Evolutionary conservation across 2,329 filamentous ascomycete genomes (phyloP).

Genomic region (Colletotrichum camelliae): DNA sequence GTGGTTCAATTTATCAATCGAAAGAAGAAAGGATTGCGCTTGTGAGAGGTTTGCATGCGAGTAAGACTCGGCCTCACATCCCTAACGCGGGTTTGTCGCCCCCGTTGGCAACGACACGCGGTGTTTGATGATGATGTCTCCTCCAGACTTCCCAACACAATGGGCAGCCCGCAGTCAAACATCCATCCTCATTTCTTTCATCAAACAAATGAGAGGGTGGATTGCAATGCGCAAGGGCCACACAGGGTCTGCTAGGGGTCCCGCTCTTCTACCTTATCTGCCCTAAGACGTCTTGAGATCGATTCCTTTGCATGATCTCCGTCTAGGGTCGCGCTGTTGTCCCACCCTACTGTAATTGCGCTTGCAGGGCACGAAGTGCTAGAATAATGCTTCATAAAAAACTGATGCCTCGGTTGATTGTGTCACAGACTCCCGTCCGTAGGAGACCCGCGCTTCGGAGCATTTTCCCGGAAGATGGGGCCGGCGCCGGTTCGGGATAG

Average conservation of each 20-base stretch:
- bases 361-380: not conserved
- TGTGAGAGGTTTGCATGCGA: not conserved
- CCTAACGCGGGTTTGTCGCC: not conserved
- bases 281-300: constrained; percentile 2
- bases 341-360: not conserved
- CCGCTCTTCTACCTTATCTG: not conserved
- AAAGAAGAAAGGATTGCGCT: not conserved
- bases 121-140: not conserved
- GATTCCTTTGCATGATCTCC: constrained; percentile 4
- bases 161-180: not conserved
- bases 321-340: not conserved
- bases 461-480: not conserved
- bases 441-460: not conserved
- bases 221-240: not conserved
- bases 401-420: not conserved
- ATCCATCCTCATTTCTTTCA: not conserved
- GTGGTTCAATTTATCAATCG: not conserved
- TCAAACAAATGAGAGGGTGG: not conserved
- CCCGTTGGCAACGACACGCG: not conserved
- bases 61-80: not conserved
- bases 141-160: not conserved
- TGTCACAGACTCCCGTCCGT: not conserved
- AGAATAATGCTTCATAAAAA: not conserved
- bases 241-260: not conserved
- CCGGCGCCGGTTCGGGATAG: not conserved